phyloP scores from a whole-genome alignment of 2,329 filamentous ascomycete species.

The Hysterium pulicare region DNA sequence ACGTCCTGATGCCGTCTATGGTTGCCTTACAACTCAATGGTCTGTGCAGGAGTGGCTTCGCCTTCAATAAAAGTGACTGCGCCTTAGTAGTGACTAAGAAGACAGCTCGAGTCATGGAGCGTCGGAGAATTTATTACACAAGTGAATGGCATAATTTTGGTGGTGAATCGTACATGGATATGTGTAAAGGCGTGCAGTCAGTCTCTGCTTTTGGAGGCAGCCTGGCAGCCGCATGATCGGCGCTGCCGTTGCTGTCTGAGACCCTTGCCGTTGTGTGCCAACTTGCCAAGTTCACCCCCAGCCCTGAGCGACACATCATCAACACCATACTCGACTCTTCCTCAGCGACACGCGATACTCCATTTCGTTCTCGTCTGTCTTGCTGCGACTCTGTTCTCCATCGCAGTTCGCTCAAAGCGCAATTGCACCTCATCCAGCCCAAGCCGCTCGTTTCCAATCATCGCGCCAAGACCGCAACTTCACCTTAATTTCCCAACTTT shows the following conservation, averaged over 20 bases:
- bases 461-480: slow-evolving; percentile 33
- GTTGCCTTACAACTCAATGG: background rate
- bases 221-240: too few species aligned
- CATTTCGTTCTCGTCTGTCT: background rate
- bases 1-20: too few species aligned
- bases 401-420: background rate
- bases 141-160: too few species aligned
- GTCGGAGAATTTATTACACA: background rate
- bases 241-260: background rate
- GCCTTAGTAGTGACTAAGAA: background rate
- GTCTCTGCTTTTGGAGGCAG: too few species aligned
- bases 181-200: too few species aligned
- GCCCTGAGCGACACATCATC: background rate
- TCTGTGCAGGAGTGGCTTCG: background rate
- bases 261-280: background rate
- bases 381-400: too few species aligned
- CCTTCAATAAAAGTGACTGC: background rate
- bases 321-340: background rate
- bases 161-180: too few species aligned
- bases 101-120: background rate
- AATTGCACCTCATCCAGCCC: slow-evolving; percentile 19
- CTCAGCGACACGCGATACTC: background rate
- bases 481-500: slow-evolving; percentile 31
- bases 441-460: slow-evolving; percentile 23
- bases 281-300: background rate